Percentiles rank a stretch among this genome's conserved stretches.
These are phyloP conservation scores for Xylaria sp. DNA, from an alignment of 495 filamentous ascomycete genomes.

Conservation along the genomic window DNA sequence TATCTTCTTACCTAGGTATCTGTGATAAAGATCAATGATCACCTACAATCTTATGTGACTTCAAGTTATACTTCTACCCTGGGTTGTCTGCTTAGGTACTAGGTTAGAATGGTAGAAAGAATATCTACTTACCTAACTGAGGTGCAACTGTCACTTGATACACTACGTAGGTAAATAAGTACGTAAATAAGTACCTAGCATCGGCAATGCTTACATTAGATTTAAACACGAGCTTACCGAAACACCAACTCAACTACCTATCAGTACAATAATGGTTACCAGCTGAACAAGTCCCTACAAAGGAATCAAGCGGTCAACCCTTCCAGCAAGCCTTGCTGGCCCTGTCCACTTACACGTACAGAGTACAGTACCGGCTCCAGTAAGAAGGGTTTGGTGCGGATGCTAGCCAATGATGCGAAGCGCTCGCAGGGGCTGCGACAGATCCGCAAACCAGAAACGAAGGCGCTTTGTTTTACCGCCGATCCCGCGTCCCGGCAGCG, in stretches of 20 bases:
- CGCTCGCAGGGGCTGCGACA: conserved; percentile 31
- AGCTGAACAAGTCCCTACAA: background rate
- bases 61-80: background rate
- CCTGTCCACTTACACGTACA: background rate
- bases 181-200: background rate
- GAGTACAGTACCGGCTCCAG: background rate
- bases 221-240: background rate
- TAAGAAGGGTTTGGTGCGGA: background rate
- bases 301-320: conserved; percentile 1
- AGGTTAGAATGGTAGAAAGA: background rate
- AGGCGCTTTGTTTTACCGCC: conserved; percentile 31
- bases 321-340: background rate
- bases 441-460: conserved; percentile 38
- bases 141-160: background rate
- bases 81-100: background rate
- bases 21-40: background rate
- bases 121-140: too few species aligned
- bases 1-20: background rate
- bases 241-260: background rate
- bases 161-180: too few species aligned
- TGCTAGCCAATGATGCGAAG: conserved; percentile 17
- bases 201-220: background rate
- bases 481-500: conserved; percentile 18
- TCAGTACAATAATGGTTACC: background rate
- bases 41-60: background rate